Base-by-base conservation (phyloP, 352 stramenopile genomes). In the Phytophthora fragariaefolia region DNA sequence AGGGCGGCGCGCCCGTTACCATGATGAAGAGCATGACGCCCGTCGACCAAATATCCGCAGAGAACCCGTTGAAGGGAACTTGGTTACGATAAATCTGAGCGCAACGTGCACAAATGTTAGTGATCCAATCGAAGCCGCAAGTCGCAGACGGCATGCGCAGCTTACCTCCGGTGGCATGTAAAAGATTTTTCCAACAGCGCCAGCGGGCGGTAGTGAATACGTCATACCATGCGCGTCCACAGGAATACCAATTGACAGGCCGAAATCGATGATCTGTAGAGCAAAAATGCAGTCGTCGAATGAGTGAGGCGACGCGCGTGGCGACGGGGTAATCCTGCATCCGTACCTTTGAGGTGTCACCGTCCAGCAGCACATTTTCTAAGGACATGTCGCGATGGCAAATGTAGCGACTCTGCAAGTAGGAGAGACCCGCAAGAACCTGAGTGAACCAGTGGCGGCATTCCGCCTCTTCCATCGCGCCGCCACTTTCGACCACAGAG, bases 11-110 rank as follows among this genome's bases (percentile, higher is more conserved):
- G 17, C 92, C 93, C 1, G 93, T 97, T 36, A 98, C 75, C 87
- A 98, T 97, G 74, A 98, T 98, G 80, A 98, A 98, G 28, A 98
- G 71, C 76, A 98, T 97, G 49, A 98, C 90, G 49, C 95, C 95
- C 1, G 91, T 94, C 18, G 91, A 98, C 95, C 95, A 98, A 66
- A 98, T 91, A 79, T 98, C 95, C 12, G 91, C 94, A 27, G 90
- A 91, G 49, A 96, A 95, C 12, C 89, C 89, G 64, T 98, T 97
- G 72, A 97, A 97, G 15, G 85, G 83, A 42, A 96, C 87, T 68
- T 95, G 87, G 74, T 95, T 95, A 40, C 87, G 87, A 52, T 95
- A 95, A 57, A 95, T 95, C 87, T 95, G 64, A 46, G 12, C 32
- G 15, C 22, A 42, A 15, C 4, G 58, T 45, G 54, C 52, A 55